Evolutionary conservation across 2,329 filamentous ascomycete genomes (phyloP).

Genomic region (Cercospora sesami): DNA sequence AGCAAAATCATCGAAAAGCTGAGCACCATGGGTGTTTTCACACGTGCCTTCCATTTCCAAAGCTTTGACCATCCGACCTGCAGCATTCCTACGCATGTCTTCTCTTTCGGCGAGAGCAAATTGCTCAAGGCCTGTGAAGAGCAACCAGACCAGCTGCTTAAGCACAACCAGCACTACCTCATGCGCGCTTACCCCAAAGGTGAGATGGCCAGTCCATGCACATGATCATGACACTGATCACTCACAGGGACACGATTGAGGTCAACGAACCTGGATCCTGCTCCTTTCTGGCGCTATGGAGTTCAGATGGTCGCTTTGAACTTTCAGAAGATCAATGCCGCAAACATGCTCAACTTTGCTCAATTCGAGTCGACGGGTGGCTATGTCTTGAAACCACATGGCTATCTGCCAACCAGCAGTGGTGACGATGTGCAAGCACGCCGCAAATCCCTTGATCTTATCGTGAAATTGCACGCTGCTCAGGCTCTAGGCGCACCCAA

Average conservation of each 20-base stretch:
- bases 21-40: slow-evolving; percentile 78
- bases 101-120: slow-evolving; percentile 63
- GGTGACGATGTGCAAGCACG: slow-evolving; percentile 22
- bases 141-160: slow-evolving; percentile 63
- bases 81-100: slow-evolving; percentile 61
- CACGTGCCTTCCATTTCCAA: slow-evolving; percentile 78
- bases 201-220: not conserved
- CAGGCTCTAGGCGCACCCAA: slow-evolving; percentile 66
- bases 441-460: slow-evolving; percentile 58
- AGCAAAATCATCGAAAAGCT: slow-evolving; percentile 68
- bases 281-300: slow-evolving; percentile 81
- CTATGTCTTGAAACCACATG: slow-evolving; percentile 80
- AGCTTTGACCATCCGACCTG: slow-evolving; percentile 65
- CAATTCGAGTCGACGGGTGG: slow-evolving; percentile 83
- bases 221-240: not conserved
- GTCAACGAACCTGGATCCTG: slow-evolving; percentile 84
- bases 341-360: slow-evolving; percentile 93
- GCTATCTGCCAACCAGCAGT: slow-evolving; percentile 57
- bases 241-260: slow-evolving; percentile 69
- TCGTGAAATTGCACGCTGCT: slow-evolving; percentile 72
- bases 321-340: slow-evolving; percentile 88
- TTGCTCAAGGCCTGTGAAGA: slow-evolving; percentile 66
- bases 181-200: slow-evolving; percentile 83
- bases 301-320: slow-evolving; percentile 88
- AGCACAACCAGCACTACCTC: slow-evolving; percentile 77